Evolutionary conservation across 2,329 filamentous ascomycete genomes (phyloP).

Genomic region (Aspergillus neoniger): DNA sequence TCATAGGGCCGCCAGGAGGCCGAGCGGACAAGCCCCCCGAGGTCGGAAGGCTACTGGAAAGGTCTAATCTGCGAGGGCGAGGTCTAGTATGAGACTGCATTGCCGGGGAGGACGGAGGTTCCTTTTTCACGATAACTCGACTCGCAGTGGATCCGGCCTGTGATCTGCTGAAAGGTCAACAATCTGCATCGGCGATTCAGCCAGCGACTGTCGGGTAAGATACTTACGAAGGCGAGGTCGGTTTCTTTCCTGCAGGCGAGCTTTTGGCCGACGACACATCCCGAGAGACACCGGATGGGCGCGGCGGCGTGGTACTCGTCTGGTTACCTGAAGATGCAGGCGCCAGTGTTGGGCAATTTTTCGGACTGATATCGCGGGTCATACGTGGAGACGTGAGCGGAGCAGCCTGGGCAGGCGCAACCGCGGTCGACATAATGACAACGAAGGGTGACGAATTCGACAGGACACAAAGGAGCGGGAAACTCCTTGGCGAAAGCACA

Average conservation of each 20-base stretch:
- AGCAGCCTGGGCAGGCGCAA: constrained; percentile 48
- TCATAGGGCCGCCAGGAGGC: constrained; percentile 68
- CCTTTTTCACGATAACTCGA: constrained; percentile 95
- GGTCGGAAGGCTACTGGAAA: constrained; percentile 46
- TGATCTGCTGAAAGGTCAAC: constrained; percentile 27
- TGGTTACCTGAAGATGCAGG: constrained; percentile 37
- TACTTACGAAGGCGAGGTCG: constrained; percentile 52
- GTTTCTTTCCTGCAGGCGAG: constrained; percentile 40
- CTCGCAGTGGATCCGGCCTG: constrained; percentile 58
- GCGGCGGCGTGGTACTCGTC: constrained; percentile 37
- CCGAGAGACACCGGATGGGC: constrained; percentile 33
- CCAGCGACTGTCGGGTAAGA: neutral
- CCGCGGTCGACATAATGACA: constrained; percentile 50
- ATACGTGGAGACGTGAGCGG: constrained; percentile 48
- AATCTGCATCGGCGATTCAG: neutral
- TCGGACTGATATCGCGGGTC: constrained; percentile 48
- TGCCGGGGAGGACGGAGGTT: constrained; percentile 79
- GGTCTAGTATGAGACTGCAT: constrained; percentile 62
- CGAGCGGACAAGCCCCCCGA: constrained; percentile 61
- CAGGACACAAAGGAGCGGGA: neutral
- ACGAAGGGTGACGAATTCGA: neutral
- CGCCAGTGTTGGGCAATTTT: constrained; percentile 46
- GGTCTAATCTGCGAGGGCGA: constrained; percentile 49
- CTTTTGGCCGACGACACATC: constrained; percentile 38
- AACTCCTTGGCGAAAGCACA: constrained; percentile 4